Conservation (phyloP, 306 rosid species). For the Lathyrus sativus region DNA sequence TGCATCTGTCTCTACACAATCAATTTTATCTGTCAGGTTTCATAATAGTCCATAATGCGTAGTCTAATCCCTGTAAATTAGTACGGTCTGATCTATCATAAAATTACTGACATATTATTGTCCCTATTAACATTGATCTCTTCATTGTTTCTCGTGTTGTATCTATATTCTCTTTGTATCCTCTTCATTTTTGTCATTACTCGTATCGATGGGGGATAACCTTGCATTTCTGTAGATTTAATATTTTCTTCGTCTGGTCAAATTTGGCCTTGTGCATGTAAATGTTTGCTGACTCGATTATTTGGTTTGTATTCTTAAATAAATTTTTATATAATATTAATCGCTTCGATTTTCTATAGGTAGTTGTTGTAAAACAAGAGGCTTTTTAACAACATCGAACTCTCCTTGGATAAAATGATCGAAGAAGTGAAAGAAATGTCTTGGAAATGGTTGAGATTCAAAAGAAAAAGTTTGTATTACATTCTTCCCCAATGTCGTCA, state of each 20-base stretch:
- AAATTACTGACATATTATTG: slow-evolving; percentile 35
- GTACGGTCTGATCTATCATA: slow-evolving; percentile 25
- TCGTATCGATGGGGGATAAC: slow-evolving; percentile 24
- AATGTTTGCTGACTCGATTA: slow-evolving; percentile 52
- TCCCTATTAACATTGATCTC: slow-evolving; percentile 29
- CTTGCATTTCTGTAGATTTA: slow-evolving; percentile 41
- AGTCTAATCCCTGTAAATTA: slow-evolving; percentile 50
- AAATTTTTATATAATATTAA: too few species aligned
- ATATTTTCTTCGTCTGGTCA: slow-evolving; percentile 9
- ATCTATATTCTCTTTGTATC: slow-evolving; percentile 7
- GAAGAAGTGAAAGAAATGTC: too few species aligned
- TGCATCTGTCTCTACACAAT: slow-evolving; percentile 94
- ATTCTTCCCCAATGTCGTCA: too few species aligned
- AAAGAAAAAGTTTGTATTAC: too few species aligned
- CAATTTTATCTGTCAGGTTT: slow-evolving; percentile 88
- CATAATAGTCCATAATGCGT: slow-evolving; percentile 74
- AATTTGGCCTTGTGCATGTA: slow-evolving; percentile 41
- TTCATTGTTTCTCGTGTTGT: slow-evolving; percentile 28
- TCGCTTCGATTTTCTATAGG: too few species aligned
- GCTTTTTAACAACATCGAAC: too few species aligned
- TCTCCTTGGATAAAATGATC: too few species aligned
- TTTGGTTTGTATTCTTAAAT: slow-evolving; percentile 39
- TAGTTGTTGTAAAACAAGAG: too few species aligned
- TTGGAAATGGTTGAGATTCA: too few species aligned
- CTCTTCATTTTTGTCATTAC: slow-evolving; percentile 8